These are phyloP conservation scores for Teunomyces pallodes DNA, from an alignment of 805 yeast genomes.

Conservation along the genomic window DNA sequence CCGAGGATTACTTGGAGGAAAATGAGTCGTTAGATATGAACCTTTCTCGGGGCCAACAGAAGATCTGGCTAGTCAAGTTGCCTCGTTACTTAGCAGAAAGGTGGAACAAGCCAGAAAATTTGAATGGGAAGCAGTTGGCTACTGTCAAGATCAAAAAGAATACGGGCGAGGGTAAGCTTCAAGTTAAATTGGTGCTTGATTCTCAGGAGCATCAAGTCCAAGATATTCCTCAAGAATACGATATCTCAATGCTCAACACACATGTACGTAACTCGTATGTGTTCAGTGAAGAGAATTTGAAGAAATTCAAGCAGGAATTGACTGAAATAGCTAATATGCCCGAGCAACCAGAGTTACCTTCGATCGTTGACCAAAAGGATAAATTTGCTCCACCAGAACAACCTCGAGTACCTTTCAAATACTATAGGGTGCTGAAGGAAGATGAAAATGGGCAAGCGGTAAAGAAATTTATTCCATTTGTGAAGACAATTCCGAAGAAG, in stretches of 20 bases:
- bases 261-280: conserved; percentile 83
- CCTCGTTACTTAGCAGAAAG: conserved; percentile 82
- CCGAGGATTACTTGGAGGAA: conserved; percentile 46
- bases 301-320: conserved; percentile 49
- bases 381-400: conserved; percentile 9
- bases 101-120: conserved; percentile 62
- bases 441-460: conserved; percentile 20
- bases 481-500: conserved; percentile 83
- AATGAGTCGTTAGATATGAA: conserved; percentile 80
- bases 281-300: conserved; percentile 81
- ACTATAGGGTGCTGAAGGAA: conserved; percentile 32
- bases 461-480: conserved; percentile 67
- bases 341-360: conserved; percentile 47
- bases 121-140: conserved; percentile 77
- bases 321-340: conserved; percentile 54
- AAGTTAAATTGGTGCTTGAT: conserved; percentile 59
- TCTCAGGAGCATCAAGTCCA: conserved; percentile 23
- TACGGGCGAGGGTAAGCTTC: conserved; percentile 29
- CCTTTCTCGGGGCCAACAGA: conserved; percentile 56
- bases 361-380: conserved; percentile 26
- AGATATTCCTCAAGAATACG: conserved; percentile 78
- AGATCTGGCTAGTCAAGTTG: conserved; percentile 88
- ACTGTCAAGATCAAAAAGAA: conserved; percentile 69
- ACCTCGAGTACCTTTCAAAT: conserved; percentile 17
- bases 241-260: conserved; percentile 71